Evolutionary conservation across 768 basidiomycete species (phyloP).

Genomic region (Hebeloma cylindrosporum): DNA sequence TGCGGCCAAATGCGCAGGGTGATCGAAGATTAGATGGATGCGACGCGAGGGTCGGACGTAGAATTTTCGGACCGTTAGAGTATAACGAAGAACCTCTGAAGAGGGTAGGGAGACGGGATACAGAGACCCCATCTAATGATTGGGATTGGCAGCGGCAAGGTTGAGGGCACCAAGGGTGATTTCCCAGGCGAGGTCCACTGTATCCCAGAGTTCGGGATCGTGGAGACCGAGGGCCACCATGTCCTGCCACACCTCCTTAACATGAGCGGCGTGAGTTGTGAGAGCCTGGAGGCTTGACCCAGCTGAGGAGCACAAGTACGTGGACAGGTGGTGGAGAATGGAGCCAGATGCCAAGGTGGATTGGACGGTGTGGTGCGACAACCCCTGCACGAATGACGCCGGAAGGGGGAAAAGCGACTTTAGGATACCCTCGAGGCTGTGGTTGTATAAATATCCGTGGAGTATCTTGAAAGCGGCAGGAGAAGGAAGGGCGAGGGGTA

Average conservation of each 20-base stretch:
- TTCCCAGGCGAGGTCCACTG: constrained; percentile 79
- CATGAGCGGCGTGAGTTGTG: constrained; percentile 59
- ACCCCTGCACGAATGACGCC: constrained; percentile 40
- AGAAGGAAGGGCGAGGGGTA: constrained; percentile 70
- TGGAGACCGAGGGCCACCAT: constrained; percentile 71
- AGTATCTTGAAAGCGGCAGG: constrained; percentile 67
- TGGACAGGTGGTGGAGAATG: constrained; percentile 54
- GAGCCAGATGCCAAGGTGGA: constrained; percentile 47
- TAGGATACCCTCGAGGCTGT: constrained; percentile 59
- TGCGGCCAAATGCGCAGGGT: constrained; percentile 15
- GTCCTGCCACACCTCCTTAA: constrained; percentile 82
- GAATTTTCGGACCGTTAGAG: constrained; percentile 5
- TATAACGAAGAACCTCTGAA: constrained; percentile 3
- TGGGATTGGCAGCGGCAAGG: constrained; percentile 41
- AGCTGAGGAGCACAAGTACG: constrained; percentile 50
- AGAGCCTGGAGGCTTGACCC: constrained; percentile 43
- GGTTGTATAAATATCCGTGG: constrained; percentile 67
- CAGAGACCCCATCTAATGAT: constrained; percentile 6
- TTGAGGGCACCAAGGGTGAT: constrained; percentile 61
- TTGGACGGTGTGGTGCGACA: constrained; percentile 45
- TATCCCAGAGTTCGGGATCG: constrained; percentile 75
- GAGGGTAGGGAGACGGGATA: neutral
- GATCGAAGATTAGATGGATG: constrained; percentile 10
- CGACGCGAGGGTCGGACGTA: constrained; percentile 5
- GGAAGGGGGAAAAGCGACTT: constrained; percentile 62